Evolutionary conservation across 2,329 filamentous ascomycete species (phyloP).

Genomic region (Thielaviopsis ethacetica): DNA sequence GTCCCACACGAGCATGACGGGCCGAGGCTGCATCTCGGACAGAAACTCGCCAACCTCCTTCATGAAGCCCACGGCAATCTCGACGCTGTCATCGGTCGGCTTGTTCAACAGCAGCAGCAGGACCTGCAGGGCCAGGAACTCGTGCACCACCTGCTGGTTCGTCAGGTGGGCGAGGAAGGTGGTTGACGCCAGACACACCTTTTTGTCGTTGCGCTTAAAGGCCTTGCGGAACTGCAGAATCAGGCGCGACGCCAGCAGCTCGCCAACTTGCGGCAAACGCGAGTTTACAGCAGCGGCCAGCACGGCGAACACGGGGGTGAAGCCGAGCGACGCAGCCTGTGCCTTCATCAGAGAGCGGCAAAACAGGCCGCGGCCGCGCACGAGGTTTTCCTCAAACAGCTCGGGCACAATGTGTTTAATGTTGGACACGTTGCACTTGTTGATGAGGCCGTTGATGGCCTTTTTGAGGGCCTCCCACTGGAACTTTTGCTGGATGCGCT

Average conservation of each 20-base stretch:
- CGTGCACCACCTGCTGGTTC: constrained; percentile 90
- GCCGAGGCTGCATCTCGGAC: constrained; percentile 84
- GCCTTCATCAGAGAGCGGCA: constrained; percentile 97
- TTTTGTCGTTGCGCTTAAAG: constrained; percentile 92
- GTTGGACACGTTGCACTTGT: constrained; percentile 96
- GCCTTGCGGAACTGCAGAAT: constrained; percentile 90
- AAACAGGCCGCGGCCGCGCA: constrained; percentile 81
- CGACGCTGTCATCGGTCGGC: constrained; percentile 91
- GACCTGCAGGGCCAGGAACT: constrained; percentile 86
- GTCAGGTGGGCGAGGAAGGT: constrained; percentile 91
- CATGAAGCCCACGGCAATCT: constrained; percentile 89
- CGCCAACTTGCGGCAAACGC: constrained; percentile 86
- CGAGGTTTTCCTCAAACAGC: constrained; percentile 83
- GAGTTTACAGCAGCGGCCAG: constrained; percentile 97
- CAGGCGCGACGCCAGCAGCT: constrained; percentile 70
- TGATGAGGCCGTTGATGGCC: constrained; percentile 95
- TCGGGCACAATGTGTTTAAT: constrained; percentile 97
- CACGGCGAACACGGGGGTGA: constrained; percentile 89
- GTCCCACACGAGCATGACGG: constrained; percentile 82
- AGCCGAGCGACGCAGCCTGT: constrained; percentile 85
- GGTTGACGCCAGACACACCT: constrained; percentile 80
- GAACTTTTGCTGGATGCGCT: constrained; percentile 59
- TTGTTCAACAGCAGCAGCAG: constrained; percentile 83
- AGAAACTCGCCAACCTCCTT: constrained; percentile 86
- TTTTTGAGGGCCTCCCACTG: constrained; percentile 94